phyloP scores from a whole-genome alignment of 2,329 filamentous ascomycete species.

The Cordyceps pruinosa region DNA sequence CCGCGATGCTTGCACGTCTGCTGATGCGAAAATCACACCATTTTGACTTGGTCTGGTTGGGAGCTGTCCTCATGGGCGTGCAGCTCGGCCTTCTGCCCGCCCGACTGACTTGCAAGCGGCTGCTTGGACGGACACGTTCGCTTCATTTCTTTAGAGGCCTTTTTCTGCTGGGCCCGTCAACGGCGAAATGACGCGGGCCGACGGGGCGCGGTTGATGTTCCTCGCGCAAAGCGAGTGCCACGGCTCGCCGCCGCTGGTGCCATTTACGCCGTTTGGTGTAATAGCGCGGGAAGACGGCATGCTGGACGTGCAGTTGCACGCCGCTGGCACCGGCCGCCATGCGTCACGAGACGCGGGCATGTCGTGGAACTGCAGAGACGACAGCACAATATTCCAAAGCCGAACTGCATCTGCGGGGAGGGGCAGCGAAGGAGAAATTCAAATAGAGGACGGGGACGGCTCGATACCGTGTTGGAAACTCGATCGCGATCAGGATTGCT shows the following conservation, averaged over 20 bases:
- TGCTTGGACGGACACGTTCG: constrained; percentile 11
- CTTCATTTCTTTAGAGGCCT: background rate
- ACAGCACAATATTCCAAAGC: constrained; percentile 18
- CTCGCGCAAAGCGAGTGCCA: constrained; percentile 8
- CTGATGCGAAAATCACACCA: constrained; percentile 5
- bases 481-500: background rate
- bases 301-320: constrained; percentile 14
- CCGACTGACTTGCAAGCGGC: constrained; percentile 14
- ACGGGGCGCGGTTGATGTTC: constrained; percentile 13
- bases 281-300: constrained; percentile 8
- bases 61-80: constrained; percentile 11
- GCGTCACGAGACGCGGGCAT: constrained; percentile 11
- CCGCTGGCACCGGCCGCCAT: background rate
- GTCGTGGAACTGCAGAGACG: constrained; percentile 10
- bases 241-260: constrained; percentile 5
- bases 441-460: background rate
- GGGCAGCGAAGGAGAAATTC: background rate
- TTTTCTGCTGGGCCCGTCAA: background rate
- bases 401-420: constrained; percentile 41
- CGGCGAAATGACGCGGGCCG: background rate
- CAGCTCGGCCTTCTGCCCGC: constrained; percentile 9
- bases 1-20: background rate
- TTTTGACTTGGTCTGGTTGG: constrained; percentile 15
- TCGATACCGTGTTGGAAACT: background rate
- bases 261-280: constrained; percentile 7